Evolutionary conservation across 2,329 filamentous ascomycete genomes (phyloP).

Genomic region (Microcyclospora pomicola): DNA sequence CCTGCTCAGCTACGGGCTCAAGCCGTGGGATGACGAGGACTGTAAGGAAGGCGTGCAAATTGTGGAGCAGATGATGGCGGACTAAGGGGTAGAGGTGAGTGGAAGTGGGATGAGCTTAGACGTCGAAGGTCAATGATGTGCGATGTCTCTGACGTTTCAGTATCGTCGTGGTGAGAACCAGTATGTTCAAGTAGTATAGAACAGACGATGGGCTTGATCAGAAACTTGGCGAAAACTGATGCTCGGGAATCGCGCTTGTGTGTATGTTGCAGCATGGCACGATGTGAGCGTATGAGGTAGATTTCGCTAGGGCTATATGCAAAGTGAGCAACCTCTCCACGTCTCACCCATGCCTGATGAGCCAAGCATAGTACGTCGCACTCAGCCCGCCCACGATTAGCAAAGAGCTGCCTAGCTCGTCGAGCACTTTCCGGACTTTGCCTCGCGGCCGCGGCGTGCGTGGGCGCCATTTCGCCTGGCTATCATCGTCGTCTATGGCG

Average conservation of each 20-base stretch:
- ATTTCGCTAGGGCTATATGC: too few species aligned
- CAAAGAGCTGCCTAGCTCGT: slow-evolving; percentile 48
- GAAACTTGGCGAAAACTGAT: too few species aligned
- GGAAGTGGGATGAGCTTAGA: not conserved
- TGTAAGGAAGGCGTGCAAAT: slow-evolving; percentile 5
- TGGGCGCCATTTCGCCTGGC: slow-evolving; percentile 14
- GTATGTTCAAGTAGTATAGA: too few species aligned
- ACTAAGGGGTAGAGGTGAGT: not conserved
- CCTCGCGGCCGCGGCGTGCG: slow-evolving; percentile 21
- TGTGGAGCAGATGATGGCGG: not conserved
- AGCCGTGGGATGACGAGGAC: slow-evolving; percentile 7
- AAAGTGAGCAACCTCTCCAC: too few species aligned
- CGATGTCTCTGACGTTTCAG: not conserved
- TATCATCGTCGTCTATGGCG: slow-evolving; percentile 11
- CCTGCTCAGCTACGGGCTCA: slow-evolving; percentile 5
- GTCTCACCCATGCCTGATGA: slow-evolving; percentile 47
- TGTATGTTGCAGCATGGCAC: too few species aligned
- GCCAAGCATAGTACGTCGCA: slow-evolving; percentile 50
- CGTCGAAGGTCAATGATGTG: not conserved
- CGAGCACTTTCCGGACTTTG: slow-evolving; percentile 35
- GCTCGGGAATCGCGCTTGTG: too few species aligned
- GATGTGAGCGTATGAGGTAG: too few species aligned
- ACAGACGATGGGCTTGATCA: too few species aligned
- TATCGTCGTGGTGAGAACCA: not conserved
- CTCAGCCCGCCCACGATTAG: slow-evolving; percentile 52